These are phyloP conservation scores for Aspergillus affinis DNA, from an alignment of 495 filamentous ascomycete genomes.

Conservation along the genomic window DNA sequence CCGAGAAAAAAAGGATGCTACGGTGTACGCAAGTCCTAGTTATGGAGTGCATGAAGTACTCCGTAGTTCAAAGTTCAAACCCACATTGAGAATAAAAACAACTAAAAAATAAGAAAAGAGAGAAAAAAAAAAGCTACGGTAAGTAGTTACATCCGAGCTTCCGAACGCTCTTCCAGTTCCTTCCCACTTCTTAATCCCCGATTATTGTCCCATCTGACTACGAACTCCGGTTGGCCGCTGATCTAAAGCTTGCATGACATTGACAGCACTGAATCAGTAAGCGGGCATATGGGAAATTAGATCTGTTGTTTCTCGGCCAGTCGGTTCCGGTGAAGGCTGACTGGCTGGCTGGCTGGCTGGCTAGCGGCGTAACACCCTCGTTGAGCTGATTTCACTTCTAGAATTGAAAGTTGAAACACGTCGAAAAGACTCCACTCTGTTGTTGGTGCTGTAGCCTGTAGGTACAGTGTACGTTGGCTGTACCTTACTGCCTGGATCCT, in stretches of 20 bases:
- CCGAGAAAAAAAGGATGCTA: too few relatives aligned
- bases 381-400: too few relatives aligned
- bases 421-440: neutral
- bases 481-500: neutral
- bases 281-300: neutral
- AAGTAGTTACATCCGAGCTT: neutral
- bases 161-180: neutral
- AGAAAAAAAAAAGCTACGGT: too few relatives aligned
- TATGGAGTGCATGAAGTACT: too few relatives aligned
- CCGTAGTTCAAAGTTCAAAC: too few relatives aligned
- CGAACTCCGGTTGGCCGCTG: constrained; percentile 19
- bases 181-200: neutral
- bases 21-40: too few relatives aligned
- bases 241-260: constrained; percentile 11
- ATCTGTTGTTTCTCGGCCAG: neutral
- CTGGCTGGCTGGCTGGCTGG: neutral
- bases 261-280: neutral
- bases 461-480: neutral
- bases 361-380: neutral
- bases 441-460: neutral
- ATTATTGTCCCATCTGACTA: constrained; percentile 9
- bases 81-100: too few relatives aligned
- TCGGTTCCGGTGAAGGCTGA: neutral
- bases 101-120: too few relatives aligned
- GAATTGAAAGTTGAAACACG: too few relatives aligned